Base-by-base conservation (phyloP, 2,329 filamentous ascomycete species). In the Neophaeococcomyces aloes region DNA sequence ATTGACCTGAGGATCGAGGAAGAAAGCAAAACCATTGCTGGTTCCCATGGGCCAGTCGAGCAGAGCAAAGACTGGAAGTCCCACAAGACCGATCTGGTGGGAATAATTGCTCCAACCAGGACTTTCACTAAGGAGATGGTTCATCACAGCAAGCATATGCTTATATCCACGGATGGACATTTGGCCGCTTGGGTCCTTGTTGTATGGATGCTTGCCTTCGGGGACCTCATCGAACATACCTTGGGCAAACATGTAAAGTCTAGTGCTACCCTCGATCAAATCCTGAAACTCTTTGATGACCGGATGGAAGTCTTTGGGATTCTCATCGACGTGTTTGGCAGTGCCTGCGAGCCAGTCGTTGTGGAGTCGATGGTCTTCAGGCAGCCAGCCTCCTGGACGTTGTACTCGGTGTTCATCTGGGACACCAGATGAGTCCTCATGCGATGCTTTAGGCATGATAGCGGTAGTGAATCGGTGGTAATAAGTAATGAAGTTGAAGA, bases 171-270 rank as follows among this genome's bases (percentile, higher is more conserved):
- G 72, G 45, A 86, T 74, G 60, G 82, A 76, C 27, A 65, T 69
- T 41, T 70, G 66, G 2, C 79, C 79, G 1, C 73, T 76, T 0
- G 79, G 78, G 47, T 84, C 79, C 5, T 65, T 66, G 47, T 61
- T 57, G 61, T 85, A 85, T 0, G 75, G 74, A 14, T 69, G 63
- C 58, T 76, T 78, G 27, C 58, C 57, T 0, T 58, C 57, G 0
- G 81, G 80, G 14, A 84, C 67, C 61, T 85, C 76, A 23, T 74
- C 66, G 61, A 81, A 85, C 81, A 85, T 85, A 49, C 72, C 66
- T 18, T 65, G 65, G 56, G 83, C 76, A 57, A 79, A 75, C 70
- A 84, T 78, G 64, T 76, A 79, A 21, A 85, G 65, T 18, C 78
- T 71, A 1, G 78, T 65, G 50, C 77, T 77, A 23, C 60, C 59